Percentiles rank a stretch among this genome's conserved stretches.
phyloP scores from a whole-genome alignment of 768 basidiomycete species.

The Lactarius hatsudake region DNA sequence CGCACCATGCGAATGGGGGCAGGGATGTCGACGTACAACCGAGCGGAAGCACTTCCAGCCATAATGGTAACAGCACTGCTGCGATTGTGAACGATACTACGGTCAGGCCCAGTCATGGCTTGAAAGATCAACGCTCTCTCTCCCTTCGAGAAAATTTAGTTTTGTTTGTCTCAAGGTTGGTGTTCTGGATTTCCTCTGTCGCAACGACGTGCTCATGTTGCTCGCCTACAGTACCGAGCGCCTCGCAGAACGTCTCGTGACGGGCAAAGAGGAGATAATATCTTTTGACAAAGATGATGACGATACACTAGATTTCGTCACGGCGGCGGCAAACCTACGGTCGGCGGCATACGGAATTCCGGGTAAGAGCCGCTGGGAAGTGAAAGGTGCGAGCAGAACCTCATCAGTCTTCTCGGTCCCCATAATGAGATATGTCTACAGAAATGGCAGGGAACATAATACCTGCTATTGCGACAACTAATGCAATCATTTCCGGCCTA shows the following conservation, averaged over 20 bases:
- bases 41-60: constrained; percentile 28
- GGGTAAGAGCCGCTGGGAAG: constrained; percentile 90
- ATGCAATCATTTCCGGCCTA: constrained; percentile 92
- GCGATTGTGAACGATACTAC: constrained; percentile 5
- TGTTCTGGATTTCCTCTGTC: constrained; percentile 1
- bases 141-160: constrained; percentile 76
- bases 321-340: constrained; percentile 89
- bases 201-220: constrained; percentile 5
- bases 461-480: constrained; percentile 98
- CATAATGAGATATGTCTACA: constrained; percentile 33
- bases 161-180: constrained; percentile 82
- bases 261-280: constrained; percentile 63
- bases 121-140: constrained; percentile 83
- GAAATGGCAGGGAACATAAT: constrained; percentile 99
- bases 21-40: constrained; percentile 5
- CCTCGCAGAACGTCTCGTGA: constrained; percentile 63
- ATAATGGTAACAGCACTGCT: constrained; percentile 17
- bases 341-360: constrained; percentile 88
- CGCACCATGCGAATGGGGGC: constrained; percentile 26
- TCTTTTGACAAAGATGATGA: constrained; percentile 98
- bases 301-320: constrained; percentile 95
- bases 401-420: constrained; percentile 2
- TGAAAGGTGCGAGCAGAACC: constrained; percentile 66
- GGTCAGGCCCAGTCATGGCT: constrained; percentile 31
- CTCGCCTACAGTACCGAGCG: constrained; percentile 63